phyloP scores from a whole-genome alignment of 345 rosid species.

The Rhodamnia rubescens region DNA sequence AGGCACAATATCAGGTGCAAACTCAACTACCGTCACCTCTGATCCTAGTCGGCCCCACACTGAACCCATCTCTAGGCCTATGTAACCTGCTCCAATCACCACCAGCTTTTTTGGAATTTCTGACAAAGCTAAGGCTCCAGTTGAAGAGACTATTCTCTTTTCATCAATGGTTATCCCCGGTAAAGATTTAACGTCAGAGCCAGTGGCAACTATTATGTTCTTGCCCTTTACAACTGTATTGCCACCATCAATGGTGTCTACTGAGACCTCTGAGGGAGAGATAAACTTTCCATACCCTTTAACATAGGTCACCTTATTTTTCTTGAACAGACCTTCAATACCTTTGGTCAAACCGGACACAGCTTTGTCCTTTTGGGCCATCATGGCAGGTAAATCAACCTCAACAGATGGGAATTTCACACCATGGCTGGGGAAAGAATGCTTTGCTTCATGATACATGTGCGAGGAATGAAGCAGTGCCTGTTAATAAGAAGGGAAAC shows the following conservation, averaged over 20 bases:
- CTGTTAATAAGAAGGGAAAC: conserved; percentile 21
- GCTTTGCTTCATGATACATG: conserved; percentile 92
- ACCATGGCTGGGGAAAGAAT: conserved; percentile 79
- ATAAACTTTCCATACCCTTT: conserved; percentile 89
- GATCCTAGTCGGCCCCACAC: conserved; percentile 95
- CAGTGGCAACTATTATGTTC: conserved; percentile 83
- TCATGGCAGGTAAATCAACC: conserved; percentile 92
- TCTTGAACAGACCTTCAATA: conserved; percentile 94
- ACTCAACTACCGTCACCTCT: conserved; percentile 97
- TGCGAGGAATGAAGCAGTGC: conserved; percentile 99
- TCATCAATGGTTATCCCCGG: conserved; percentile 96
- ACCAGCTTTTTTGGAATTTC: conserved; percentile 90
- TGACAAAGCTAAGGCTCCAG: conserved; percentile 74
- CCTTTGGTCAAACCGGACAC: conserved; percentile 79
- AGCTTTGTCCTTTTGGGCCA: conserved; percentile 95
- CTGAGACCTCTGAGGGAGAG: conserved; percentile 87
- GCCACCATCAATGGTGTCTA: conserved; percentile 73
- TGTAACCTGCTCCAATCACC: conserved; percentile 97
- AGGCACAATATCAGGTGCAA: conserved; percentile 88
- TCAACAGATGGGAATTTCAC: conserved; percentile 85
- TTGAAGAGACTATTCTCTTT: conserved; percentile 86
- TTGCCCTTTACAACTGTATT: conserved; percentile 77
- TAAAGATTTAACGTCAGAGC: conserved; percentile 91
- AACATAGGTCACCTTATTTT: conserved; percentile 90
- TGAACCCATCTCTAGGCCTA: conserved; percentile 99